Percentiles rank a stretch among this genome's conserved stretches.
Evolutionary conservation across 78 protist species (phyloP).

Genomic region (Emiliania huxleyi): DNA sequence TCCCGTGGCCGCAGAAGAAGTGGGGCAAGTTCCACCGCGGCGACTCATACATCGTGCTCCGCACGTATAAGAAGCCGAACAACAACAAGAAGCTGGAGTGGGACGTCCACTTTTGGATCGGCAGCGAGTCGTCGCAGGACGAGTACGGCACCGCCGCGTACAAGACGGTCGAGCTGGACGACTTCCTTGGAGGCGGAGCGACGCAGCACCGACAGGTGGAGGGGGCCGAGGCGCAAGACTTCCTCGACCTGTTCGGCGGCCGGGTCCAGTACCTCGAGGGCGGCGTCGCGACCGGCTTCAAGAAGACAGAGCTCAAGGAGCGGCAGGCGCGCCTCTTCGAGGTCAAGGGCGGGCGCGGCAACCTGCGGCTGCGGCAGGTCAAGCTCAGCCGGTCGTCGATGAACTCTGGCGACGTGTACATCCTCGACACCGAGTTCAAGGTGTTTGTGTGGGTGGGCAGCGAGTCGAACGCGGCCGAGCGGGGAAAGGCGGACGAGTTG

Average conservation of each 20-base stretch:
- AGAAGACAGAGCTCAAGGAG: conserved; percentile 41
- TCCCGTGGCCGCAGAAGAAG: neutral
- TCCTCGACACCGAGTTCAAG: conserved; percentile 40
- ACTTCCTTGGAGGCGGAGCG: conserved; percentile 52
- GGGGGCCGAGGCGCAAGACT: conserved; percentile 54
- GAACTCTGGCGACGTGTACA: conserved; percentile 72
- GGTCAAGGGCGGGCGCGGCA: conserved; percentile 57
- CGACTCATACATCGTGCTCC: conserved; percentile 63
- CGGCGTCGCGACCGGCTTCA: conserved; percentile 69
- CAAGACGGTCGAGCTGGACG: conserved; percentile 83
- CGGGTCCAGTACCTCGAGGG: conserved; percentile 44
- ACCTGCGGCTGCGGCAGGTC: conserved; percentile 45
- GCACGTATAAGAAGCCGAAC: neutral
- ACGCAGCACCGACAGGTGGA: conserved; percentile 75
- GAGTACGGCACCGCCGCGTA: conserved; percentile 85
- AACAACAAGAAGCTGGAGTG: neutral
- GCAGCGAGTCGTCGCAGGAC: conserved; percentile 69
- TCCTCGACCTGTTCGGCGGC: conserved; percentile 34
- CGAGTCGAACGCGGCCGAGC: conserved; percentile 1
- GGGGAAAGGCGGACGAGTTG: conserved; percentile 56
- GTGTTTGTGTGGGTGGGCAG: conserved; percentile 30
- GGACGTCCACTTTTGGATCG: conserved; percentile 75
- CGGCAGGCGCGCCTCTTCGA: conserved; percentile 46
- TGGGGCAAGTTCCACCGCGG: conserved; percentile 54
- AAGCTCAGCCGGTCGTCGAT: neutral